Evolutionary conservation across 441 rosid genomes (phyloP).

Genomic region (Aquilaria agallochum): DNA sequence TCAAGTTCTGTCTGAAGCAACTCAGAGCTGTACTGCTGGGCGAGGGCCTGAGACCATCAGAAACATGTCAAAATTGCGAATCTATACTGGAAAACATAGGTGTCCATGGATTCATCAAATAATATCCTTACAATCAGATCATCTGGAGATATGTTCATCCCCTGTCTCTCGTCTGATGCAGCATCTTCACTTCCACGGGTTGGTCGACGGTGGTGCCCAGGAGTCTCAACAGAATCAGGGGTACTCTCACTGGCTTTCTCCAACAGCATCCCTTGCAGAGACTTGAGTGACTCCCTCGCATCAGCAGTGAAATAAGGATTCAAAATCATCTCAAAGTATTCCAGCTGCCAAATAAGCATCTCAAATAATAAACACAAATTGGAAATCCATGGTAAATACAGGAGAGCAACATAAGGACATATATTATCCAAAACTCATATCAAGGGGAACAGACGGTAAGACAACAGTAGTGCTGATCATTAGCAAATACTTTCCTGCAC

Average conservation of each 20-base stretch:
- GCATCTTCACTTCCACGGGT: constrained; percentile 97
- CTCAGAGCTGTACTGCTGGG: constrained; percentile 79
- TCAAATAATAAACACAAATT: constrained; percentile 2
- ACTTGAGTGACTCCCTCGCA: constrained; percentile 78
- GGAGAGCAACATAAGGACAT: no score
- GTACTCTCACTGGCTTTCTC: constrained; percentile 85
- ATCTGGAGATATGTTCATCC: constrained; percentile 72
- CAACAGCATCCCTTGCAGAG: constrained; percentile 78
- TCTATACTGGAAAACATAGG: neutral
- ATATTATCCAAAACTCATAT: no score
- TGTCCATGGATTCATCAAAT: no score
- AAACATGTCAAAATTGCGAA: neutral
- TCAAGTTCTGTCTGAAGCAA: constrained; percentile 82
- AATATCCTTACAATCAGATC: constrained; percentile 66
- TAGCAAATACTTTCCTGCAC: no score
- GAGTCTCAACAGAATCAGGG: constrained; percentile 59
- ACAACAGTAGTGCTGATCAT: no score
- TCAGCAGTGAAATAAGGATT: constrained; percentile 75
- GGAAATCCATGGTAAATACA: no score
- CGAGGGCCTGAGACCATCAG: constrained; percentile 55
- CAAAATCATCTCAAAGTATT: constrained; percentile 87
- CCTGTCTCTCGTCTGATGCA: constrained; percentile 71
- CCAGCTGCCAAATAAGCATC: constrained; percentile 65
- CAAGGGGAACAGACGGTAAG: no score
- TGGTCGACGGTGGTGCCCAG: constrained; percentile 75